Base-by-base conservation (phyloP, 306 rosid species). In the Cucurbita argyrosperma region DNA sequence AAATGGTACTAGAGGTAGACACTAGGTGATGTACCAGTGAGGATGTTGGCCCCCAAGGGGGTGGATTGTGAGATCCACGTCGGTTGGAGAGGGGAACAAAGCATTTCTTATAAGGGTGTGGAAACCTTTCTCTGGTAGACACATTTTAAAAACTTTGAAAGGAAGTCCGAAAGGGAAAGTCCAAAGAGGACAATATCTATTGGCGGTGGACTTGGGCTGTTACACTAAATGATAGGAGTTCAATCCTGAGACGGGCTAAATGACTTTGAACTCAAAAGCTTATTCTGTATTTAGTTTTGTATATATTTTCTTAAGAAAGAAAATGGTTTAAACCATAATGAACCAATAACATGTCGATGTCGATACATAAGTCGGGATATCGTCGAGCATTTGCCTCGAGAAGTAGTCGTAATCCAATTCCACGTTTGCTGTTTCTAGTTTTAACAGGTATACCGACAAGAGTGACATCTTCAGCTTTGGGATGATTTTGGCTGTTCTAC, bases 391-490 rank as follows among this genome's bases (percentile, higher is more conserved):
- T 13, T 19, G n/a, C 4, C n/a, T 43, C 52, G 15, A 2, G 46
- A 39, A 42, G 37, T 19, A 4, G 52, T 68, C 26, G 10, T 30
- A 46, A 13, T 10, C 9, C 9, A 18, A 46, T 67, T 45, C 13
- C 14, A 26, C 8, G 6, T 69, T 35, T 69, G 57, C 16, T 8
- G 19, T 80, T 54, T 78, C 55, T 26, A 66, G 82, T 76, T 76
- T 79, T 54, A 77, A 83, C 91, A 89, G 97, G 89, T 94, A 89
- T 79, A 87, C 85, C 0, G 97, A 91, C 74, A 94, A 94, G 76
- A 89, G 99, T 63, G 99, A 94, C 82, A 90, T 94, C 43, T 94
- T 90, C 88, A 84, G 99, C 79, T 94, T 94, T 57, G 99, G 97
- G 43, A 89, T 89, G 95, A 85, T 94, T 55, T 76, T 94, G 77